Conservation (phyloP, 2,329 filamentous ascomycete genomes). For the Colletotrichum tropicale region DNA sequence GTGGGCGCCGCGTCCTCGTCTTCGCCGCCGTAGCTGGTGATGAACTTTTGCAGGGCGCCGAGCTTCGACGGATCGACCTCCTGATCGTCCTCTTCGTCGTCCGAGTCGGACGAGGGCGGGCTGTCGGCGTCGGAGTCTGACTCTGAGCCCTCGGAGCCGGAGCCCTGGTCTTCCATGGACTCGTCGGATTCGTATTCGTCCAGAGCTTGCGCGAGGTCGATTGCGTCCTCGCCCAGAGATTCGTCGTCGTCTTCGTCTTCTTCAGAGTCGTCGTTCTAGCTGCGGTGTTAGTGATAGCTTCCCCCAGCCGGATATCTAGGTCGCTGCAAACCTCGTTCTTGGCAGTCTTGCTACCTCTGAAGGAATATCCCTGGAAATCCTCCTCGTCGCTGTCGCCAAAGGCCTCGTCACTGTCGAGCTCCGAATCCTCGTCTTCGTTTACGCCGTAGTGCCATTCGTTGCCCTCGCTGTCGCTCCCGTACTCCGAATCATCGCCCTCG, state of each 20-base stretch:
- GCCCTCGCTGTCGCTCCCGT: slow-evolving; percentile 83
- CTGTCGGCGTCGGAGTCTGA: slow-evolving; percentile 49
- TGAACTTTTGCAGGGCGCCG: slow-evolving; percentile 70
- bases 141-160: slow-evolving; percentile 46
- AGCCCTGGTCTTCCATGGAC: slow-evolving; percentile 44
- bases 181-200: slow-evolving; percentile 57
- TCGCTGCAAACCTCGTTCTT: slow-evolving; percentile 26
- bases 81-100: slow-evolving; percentile 52
- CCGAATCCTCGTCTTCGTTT: slow-evolving; percentile 65
- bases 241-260: slow-evolving; percentile 59
- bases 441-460: slow-evolving; percentile 83
- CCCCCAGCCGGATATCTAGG: accelerated
- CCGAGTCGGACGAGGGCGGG: slow-evolving; percentile 52
- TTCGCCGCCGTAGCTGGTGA: slow-evolving; percentile 71
- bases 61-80: slow-evolving; percentile 60
- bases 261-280: slow-evolving; percentile 60
- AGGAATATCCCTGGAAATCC: slow-evolving; percentile 75
- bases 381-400: slow-evolving; percentile 91
- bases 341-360: slow-evolving; percentile 51
- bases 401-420: slow-evolving; percentile 75
- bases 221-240: slow-evolving; percentile 63
- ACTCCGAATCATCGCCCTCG: slow-evolving; percentile 63
- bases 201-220: slow-evolving; percentile 61
- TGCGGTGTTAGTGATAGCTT: slow-evolving; percentile 34
- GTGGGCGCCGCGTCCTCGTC: slow-evolving; percentile 42